phyloP scores from a whole-genome alignment of 768 basidiomycete genomes.

The Panus rudis region DNA sequence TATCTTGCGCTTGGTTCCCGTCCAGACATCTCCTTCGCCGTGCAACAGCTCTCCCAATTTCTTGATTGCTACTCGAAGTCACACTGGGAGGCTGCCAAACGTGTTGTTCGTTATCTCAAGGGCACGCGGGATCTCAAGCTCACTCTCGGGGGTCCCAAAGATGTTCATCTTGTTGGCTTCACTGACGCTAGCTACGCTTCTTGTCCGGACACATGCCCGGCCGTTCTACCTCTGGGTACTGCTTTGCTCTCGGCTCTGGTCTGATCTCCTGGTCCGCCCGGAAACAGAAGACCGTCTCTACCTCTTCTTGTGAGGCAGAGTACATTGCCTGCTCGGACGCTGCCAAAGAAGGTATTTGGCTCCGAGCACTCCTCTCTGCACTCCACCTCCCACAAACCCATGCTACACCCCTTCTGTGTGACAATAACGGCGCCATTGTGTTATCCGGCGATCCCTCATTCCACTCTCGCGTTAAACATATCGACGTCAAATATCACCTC shows the following conservation, averaged over 20 bases:
- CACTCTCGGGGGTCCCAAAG: too few relatives aligned
- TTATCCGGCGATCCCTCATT: slow-evolving; percentile 18
- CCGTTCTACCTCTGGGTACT: slow-evolving; percentile 31
- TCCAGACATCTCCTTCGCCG: slow-evolving; percentile 25
- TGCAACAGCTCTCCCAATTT: slow-evolving; percentile 17
- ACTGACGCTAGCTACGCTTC: too few relatives aligned
- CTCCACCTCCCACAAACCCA: slow-evolving; percentile 7
- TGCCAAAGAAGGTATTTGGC: slow-evolving; percentile 21
- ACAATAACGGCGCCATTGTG: slow-evolving; percentile 17
- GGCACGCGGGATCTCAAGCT: slow-evolving; percentile 13
- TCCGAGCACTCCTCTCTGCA: slow-evolving; percentile 5
- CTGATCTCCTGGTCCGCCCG: slow-evolving; percentile 30
- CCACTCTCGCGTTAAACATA: slow-evolving; percentile 30
- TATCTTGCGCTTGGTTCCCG: not conserved
- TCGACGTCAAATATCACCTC: slow-evolving; percentile 31
- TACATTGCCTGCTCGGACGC: slow-evolving; percentile 29
- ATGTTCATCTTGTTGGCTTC: too few relatives aligned
- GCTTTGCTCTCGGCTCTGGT: slow-evolving; percentile 25
- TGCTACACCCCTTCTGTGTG: slow-evolving; percentile 7
- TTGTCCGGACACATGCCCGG: slow-evolving; percentile 8
- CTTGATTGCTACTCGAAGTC: slow-evolving; percentile 5
- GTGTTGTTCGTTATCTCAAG: slow-evolving; percentile 18
- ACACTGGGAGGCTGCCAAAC: slow-evolving; percentile 17
- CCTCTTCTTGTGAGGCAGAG: slow-evolving; percentile 31
- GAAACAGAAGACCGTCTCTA: slow-evolving; percentile 27